phyloP scores from a whole-genome alignment of 2,329 filamentous ascomycete genomes.

The Trichoderma sp. region DNA sequence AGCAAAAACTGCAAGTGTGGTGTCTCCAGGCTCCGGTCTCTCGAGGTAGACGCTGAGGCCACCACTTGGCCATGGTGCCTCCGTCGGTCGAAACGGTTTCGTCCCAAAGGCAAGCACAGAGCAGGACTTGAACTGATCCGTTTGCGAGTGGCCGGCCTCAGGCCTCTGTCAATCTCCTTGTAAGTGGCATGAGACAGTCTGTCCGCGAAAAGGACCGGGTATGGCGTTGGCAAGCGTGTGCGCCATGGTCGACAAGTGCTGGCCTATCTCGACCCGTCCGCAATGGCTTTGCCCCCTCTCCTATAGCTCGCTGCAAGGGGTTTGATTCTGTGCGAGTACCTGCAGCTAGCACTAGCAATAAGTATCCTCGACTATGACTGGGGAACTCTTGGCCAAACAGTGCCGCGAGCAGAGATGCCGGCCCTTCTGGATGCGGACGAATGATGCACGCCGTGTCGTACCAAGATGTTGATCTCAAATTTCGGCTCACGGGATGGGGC shows the following conservation, averaged over 20 bases:
- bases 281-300: background rate
- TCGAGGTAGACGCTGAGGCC: constrained; percentile 17
- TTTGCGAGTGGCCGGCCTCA: background rate
- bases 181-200: constrained; percentile 6
- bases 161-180: background rate
- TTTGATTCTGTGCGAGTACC: background rate
- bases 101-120: background rate
- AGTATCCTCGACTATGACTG: background rate
- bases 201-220: background rate
- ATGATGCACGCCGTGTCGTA: constrained; percentile 9
- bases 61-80: constrained; percentile 7
- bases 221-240: background rate
- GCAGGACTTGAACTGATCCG: background rate
- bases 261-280: background rate
- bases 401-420: background rate
- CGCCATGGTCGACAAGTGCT: background rate
- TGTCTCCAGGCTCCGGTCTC: constrained; percentile 1
- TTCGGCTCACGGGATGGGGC: constrained; percentile 1
- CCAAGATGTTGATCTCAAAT: constrained; percentile 10
- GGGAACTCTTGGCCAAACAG: background rate
- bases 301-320: constrained; percentile 17
- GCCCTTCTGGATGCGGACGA: constrained; percentile 1
- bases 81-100: constrained; percentile 1
- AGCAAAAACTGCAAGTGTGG: background rate
- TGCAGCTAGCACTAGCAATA: background rate